Conservation (phyloP, 208 protist species). For the Vickermania spadyakhi region DNA sequence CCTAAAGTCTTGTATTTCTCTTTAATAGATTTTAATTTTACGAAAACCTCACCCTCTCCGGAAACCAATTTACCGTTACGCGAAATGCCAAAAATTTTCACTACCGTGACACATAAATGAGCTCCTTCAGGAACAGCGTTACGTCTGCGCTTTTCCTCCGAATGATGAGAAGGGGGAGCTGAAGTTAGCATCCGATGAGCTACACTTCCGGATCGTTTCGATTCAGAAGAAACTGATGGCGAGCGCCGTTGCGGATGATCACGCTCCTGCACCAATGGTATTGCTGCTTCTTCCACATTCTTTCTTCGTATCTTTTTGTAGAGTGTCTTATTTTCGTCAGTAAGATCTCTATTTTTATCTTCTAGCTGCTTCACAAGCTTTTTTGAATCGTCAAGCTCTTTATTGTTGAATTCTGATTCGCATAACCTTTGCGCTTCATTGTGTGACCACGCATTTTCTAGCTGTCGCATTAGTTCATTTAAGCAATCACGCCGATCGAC, state of each 20-base stretch:
- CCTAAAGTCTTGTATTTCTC: conserved; percentile 87
- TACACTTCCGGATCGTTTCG: conserved; percentile 8
- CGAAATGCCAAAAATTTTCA: conserved; percentile 51
- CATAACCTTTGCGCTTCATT: neutral
- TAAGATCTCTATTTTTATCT: conserved; percentile 22
- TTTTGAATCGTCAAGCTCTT: neutral
- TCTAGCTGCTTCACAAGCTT: conserved; percentile 8
- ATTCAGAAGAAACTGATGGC: neutral
- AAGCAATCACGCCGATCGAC: neutral
- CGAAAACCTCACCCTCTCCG: conserved; percentile 63
- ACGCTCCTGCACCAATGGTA: conserved; percentile 27
- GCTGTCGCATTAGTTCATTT: neutral
- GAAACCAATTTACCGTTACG: conserved; percentile 56
- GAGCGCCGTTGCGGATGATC: conserved; percentile 15
- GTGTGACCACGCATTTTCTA: neutral
- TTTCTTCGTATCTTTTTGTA: conserved; percentile 27
- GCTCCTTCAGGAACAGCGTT: conserved; percentile 64
- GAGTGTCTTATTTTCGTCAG: conserved; percentile 4
- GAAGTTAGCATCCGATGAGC: conserved; percentile 39
- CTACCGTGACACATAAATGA: conserved; percentile 71
- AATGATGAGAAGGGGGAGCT: conserved; percentile 8
- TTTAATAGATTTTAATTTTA: conserved; percentile 87
- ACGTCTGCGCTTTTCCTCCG: conserved; percentile 33
- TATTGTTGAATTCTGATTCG: too few relatives aligned
- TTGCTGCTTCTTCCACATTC: conserved; percentile 41